These are phyloP conservation scores for Chaetothyriales sp. DNA, from an alignment of 2,329 filamentous ascomycete genomes.

Conservation along the genomic window DNA sequence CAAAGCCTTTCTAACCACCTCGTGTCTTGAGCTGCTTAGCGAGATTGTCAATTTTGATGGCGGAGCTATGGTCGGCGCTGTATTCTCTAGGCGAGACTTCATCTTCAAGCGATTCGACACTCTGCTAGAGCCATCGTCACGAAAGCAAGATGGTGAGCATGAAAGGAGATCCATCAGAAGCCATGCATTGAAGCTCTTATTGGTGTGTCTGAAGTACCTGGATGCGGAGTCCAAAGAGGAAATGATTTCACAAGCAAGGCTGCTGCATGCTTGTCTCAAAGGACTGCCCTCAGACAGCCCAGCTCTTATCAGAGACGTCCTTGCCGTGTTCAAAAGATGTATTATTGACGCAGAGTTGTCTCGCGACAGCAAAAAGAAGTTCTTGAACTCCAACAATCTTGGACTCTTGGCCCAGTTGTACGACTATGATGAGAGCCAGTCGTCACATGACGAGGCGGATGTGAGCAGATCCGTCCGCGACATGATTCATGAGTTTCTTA, in stretches of 20 bases:
- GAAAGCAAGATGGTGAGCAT: slow-evolving; percentile 38
- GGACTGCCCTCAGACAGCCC: slow-evolving; percentile 66
- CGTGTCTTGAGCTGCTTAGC: slow-evolving; percentile 69
- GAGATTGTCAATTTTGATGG: slow-evolving; percentile 81
- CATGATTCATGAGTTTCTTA: slow-evolving; percentile 61
- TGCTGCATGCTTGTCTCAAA: slow-evolving; percentile 59
- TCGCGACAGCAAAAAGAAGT: slow-evolving; percentile 57
- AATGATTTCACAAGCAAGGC: slow-evolving; percentile 59
- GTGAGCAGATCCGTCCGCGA: slow-evolving; percentile 45
- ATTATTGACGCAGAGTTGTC: slow-evolving; percentile 62
- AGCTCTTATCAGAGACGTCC: slow-evolving; percentile 58
- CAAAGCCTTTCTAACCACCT: slow-evolving; percentile 80
- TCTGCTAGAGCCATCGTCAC: slow-evolving; percentile 59
- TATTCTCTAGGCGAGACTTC: slow-evolving; percentile 65
- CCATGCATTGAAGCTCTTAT: slow-evolving; percentile 66
- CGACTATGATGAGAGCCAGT: slow-evolving; percentile 37
- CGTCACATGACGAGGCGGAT: slow-evolving; percentile 27
- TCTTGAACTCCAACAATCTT: slow-evolving; percentile 63
- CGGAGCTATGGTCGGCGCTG: slow-evolving; percentile 59
- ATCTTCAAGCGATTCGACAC: slow-evolving; percentile 69
- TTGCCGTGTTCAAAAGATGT: slow-evolving; percentile 59
- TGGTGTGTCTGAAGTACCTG: slow-evolving; percentile 67
- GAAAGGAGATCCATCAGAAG: slow-evolving; percentile 66
- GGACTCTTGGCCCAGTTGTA: slow-evolving; percentile 61
- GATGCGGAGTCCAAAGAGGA: slow-evolving; percentile 66